A percentile compares a stretch with the other conserved stretches of the same genome.
phyloP scores from a whole-genome alignment of 768 basidiomycete species.

The Boletus bicolor region DNA sequence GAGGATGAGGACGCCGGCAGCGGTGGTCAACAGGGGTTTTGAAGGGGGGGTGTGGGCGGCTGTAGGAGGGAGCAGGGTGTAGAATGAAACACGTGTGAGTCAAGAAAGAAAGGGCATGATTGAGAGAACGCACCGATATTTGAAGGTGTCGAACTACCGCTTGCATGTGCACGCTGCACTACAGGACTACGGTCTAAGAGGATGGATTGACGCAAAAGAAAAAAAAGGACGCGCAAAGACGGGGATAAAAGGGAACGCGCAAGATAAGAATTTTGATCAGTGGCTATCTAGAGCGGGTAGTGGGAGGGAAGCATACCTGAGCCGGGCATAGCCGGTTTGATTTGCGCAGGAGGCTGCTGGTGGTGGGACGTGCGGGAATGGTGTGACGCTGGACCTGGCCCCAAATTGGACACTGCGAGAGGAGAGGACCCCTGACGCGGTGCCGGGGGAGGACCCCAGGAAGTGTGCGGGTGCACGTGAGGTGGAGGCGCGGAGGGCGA shows the following conservation, averaged over 20 bases:
- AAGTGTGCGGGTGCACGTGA: slow-evolving; percentile 30
- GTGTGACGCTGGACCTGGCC: slow-evolving; percentile 15
- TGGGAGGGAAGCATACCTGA: slow-evolving; percentile 20
- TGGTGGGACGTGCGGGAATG: slow-evolving; percentile 28
- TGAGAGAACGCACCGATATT: slow-evolving; percentile 20
- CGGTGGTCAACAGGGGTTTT: slow-evolving; percentile 25
- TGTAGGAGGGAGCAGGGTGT: background rate
- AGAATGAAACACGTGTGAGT: slow-evolving; percentile 4
- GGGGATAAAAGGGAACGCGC: background rate
- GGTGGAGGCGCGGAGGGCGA: slow-evolving; percentile 28
- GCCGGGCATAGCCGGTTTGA: slow-evolving; percentile 34
- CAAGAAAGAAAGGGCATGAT: background rate
- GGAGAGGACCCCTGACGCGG: slow-evolving; percentile 34
- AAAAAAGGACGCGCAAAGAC: slow-evolving; percentile 12
- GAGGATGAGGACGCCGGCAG: slow-evolving; percentile 27
- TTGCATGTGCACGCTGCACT: slow-evolving; percentile 25
- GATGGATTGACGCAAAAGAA: background rate
- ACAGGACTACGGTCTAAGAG: slow-evolving; percentile 30
- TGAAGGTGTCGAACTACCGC: slow-evolving; percentile 25
- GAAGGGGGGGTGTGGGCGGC: slow-evolving; percentile 29
- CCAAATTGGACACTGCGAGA: slow-evolving; percentile 27
- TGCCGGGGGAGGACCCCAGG: slow-evolving; percentile 33
- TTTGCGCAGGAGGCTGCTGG: slow-evolving; percentile 26
- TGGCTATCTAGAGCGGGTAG: background rate
- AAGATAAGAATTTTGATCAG: slow-evolving; percentile 8